Evolutionary conservation across 805 yeast species (phyloP), one percentile per base, ranked within the genome.

Genomic region (Suhomyces kilbournensis): DNA sequence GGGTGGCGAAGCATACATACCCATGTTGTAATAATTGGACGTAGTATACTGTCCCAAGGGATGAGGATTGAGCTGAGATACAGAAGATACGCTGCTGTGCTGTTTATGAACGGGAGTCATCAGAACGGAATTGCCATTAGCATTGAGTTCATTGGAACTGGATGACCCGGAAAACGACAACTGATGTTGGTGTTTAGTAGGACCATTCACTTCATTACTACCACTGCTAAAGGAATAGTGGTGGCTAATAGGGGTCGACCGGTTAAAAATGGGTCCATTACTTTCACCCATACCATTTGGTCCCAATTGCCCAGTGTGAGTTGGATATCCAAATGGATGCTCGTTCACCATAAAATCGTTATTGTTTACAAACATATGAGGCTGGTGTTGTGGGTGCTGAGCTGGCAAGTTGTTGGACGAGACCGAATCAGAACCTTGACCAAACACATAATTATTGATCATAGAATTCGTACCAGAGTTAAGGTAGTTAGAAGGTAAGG

Each of bases 271-370:
- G 26, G 44, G 50, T 15, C 28, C 38, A 32, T 39, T 25, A 19
- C 22, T 17, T 40, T 19, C 25, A 9, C 44, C 25, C 30, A 20
- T 22, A 23, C 45, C 45, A 17, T 38, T 17, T 17, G 42, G 42
- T 9, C 22, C 22, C 42, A 38, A 38, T 9, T 23, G 20, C 7
- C 20, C 40, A 35, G 40, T 17, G 9, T 47, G 50, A 19, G 42
- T 23, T 12, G 52, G 52, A 20, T 34, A 49, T 44, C 52, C 52
- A 45, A 46, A 55, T 26, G 53, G 56, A 46, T 55, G 49, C 28
- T 60, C 61, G 46, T 57, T 58, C 34, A 48, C 47, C 53, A 51
- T 53, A 47, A 47, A 58, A 40, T 58, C 61, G 51, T 56, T 56
- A 30, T 30, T 48, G 40, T 46, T 46, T 6, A 46, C 42, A 46